A percentile compares a stretch with the other conserved stretches of the same genome.
Conservation (phyloP, 164 flowering plant genomes). For the Piper betle region DNA sequence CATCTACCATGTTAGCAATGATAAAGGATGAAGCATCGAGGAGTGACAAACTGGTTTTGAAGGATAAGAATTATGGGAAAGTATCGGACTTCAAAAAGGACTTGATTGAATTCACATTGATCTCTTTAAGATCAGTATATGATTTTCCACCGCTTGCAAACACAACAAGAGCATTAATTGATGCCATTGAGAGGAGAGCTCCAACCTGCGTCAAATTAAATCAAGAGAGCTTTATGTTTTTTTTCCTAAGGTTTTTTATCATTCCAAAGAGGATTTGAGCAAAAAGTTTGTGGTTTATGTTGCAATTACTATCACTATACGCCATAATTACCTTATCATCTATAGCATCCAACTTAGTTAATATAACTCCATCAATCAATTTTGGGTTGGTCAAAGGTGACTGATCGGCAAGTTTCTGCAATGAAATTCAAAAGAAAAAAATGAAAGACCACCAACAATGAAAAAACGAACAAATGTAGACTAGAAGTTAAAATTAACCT, state of each 20-base stretch:
- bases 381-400: conserved; percentile 55
- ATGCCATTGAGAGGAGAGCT: conserved; percentile 94
- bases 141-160: conserved; percentile 97
- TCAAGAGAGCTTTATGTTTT: no score
- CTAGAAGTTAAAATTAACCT: conserved; percentile 26
- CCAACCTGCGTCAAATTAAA: conserved; percentile 53
- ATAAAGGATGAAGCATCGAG: conserved; percentile 7
- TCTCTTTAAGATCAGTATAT: conserved; percentile 83
- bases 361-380: conserved; percentile 87
- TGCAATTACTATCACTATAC: background rate
- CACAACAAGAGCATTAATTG: conserved; percentile 92
- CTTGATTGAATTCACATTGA: conserved; percentile 77
- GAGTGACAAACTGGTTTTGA: no score
- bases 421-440: conserved; percentile 17
- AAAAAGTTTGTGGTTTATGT: background rate
- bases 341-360: conserved; percentile 91
- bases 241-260: no score
- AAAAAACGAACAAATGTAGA: background rate
- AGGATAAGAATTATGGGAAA: no score
- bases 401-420: conserved; percentile 86
- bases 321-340: conserved; percentile 74
- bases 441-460: background rate
- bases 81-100: conserved; percentile 58
- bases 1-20: conserved; percentile 4
- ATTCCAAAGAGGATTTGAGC: no score